phyloP scores from a whole-genome alignment of 179 eudicot genomes.

The Patellifolia procumbens region DNA sequence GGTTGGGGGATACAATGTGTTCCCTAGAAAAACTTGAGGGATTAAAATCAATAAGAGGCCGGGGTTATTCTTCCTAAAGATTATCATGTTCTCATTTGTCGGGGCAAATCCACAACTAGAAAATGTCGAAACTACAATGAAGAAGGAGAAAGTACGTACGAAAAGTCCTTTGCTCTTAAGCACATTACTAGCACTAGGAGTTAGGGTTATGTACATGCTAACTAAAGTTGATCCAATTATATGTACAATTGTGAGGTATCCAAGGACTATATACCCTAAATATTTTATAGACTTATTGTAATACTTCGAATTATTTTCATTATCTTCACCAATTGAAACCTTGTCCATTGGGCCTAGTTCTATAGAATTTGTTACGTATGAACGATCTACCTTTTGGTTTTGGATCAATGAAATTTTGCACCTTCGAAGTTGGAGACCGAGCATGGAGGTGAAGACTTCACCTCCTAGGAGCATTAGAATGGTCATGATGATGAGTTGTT shows the following conservation, averaged over 20 bases:
- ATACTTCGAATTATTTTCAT: too few relatives aligned
- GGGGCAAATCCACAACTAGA: constrained; percentile 73
- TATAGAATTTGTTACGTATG: neutral
- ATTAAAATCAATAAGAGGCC: constrained; percentile 56
- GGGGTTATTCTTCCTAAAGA: constrained; percentile 46
- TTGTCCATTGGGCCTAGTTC: constrained; percentile 12
- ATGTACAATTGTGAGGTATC: constrained; percentile 39
- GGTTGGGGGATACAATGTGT: constrained; percentile 48
- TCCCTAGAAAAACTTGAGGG: constrained; percentile 61
- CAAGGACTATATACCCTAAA: constrained; percentile 44
- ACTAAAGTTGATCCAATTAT: constrained; percentile 41
- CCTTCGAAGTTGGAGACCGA: constrained; percentile 36
- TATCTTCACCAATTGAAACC: neutral
- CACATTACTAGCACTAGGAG: constrained; percentile 39
- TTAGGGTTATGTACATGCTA: constrained; percentile 33
- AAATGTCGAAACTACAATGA: constrained; percentile 55
- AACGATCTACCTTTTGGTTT: neutral
- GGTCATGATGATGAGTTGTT: constrained; percentile 54
- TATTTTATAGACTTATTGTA: constrained; percentile 33
- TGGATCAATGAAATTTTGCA: constrained; percentile 10
- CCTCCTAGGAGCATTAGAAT: constrained; percentile 65
- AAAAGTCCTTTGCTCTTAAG: constrained; percentile 47
- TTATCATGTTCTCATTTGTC: constrained; percentile 69
- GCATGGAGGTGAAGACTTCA: constrained; percentile 58
- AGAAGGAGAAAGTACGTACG: constrained; percentile 44